phyloP scores from a whole-genome alignment of 179 eudicot species.

The Actinidia arguta region DNA sequence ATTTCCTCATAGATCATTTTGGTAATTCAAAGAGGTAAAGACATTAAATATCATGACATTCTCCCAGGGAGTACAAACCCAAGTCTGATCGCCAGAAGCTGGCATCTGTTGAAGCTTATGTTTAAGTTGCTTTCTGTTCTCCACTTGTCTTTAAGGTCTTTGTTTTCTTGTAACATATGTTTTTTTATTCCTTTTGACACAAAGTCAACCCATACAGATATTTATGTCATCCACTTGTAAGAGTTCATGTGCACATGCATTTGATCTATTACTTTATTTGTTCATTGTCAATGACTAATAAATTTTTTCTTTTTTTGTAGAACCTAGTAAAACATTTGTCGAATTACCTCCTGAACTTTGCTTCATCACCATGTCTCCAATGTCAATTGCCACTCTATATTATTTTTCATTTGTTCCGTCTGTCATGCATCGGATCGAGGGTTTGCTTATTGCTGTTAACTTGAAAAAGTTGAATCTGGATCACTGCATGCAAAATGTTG shows the following conservation, averaged over 20 bases:
- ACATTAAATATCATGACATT: not conserved
- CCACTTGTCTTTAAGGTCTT: not conserved
- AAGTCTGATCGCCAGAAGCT: not conserved
- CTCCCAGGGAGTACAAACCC: not conserved
- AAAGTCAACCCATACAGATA: not conserved
- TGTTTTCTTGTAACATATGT: not conserved
- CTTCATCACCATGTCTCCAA: conserved; percentile 73
- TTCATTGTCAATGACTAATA: not conserved
- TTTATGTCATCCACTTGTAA: not conserved
- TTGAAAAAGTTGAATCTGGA: conserved; percentile 55
- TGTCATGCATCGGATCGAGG: conserved; percentile 87
- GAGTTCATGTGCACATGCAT: not conserved
- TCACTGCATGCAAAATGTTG: conserved; percentile 48
- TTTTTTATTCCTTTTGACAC: not conserved
- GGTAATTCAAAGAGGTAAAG: not conserved
- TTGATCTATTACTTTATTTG: not conserved
- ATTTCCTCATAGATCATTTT: not conserved
- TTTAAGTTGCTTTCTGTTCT: not conserved
- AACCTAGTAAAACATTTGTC: conserved; percentile 43
- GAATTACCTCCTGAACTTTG: conserved; percentile 96
- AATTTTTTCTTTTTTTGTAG: conserved; percentile 43
- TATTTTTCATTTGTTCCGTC: conserved; percentile 81
- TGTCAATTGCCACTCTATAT: conserved; percentile 62
- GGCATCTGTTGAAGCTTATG: not conserved
- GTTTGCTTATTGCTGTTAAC: conserved; percentile 69